Base-by-base conservation (phyloP, 495 filamentous ascomycete species). In the Penicillium mononematosum region DNA sequence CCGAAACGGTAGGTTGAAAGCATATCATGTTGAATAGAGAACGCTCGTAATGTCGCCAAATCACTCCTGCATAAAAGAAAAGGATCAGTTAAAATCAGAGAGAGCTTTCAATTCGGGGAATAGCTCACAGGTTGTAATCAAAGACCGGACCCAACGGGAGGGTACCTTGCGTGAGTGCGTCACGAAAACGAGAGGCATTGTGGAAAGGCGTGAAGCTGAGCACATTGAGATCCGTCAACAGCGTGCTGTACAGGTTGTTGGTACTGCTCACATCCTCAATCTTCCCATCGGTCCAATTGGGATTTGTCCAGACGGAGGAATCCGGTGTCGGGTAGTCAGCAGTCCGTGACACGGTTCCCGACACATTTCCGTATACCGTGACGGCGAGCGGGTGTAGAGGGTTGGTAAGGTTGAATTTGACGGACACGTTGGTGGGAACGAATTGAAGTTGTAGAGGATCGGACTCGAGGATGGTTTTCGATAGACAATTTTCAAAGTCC, bases 361-460 rank as follows among this genome's bases (percentile, higher is more conserved):
- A 86, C 20, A 98, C 91, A 71, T 97, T 96, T 22, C 92, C 92
- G 74, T 90, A 97, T 20, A 96, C 84, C 1, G 86, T 96, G 27
- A 97, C 74, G 55, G 83, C 83, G 29, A 98, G 75, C 38, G 84
- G 84, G 65, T 91, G 83, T 48, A 79, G 81, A 11, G 82, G 66
- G 54, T 81, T 72, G 19, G 73, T 68, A 22, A 82, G 73, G 60
- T 91, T 80, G 74, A 95, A 96, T 12, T 71, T 73, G 54, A 89
- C 95, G 60, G 85, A 82, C 55, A 95, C 80, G 54, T 80, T 80
- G 12, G 84, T 61, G 1, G 94, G 92, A 9, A 84, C 77, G 70
- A 92, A 96, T 76, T 98, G 95, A n/a, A 98, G 77, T 53, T 67
- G 81, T 60, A 60, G 59, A 24, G 82, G 81, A 29, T 57, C 61